Percentiles rank a stretch among this genome's conserved stretches.
Conservation (phyloP, 1,284 basidiomycete species). For the Heliocybe sulcata region DNA sequence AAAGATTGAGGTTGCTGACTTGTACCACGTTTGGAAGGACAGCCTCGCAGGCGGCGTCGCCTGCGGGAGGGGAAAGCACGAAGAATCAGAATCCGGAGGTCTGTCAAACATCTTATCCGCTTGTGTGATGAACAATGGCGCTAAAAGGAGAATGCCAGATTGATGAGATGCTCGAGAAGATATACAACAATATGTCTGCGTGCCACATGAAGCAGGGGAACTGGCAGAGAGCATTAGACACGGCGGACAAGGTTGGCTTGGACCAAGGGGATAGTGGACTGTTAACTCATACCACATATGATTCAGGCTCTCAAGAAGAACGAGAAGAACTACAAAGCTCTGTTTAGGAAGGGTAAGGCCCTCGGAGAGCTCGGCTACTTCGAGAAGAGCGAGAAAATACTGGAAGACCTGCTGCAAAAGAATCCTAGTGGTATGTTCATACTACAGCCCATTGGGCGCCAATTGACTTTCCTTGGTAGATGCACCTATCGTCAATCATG, state of each 20-base stretch:
- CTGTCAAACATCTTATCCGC: slow-evolving; percentile 10
- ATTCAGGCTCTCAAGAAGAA: slow-evolving; percentile 64
- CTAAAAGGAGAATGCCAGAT: slow-evolving; percentile 33
- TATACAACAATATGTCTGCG: slow-evolving; percentile 76
- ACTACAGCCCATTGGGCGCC: background rate
- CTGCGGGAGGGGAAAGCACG: background rate
- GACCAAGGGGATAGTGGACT: background rate
- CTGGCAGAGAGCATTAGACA: slow-evolving; percentile 68
- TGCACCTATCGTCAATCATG: slow-evolving; percentile 46
- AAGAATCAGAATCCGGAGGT: slow-evolving; percentile 16
- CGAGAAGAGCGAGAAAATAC: slow-evolving; percentile 59
- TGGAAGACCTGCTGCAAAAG: slow-evolving; percentile 56
- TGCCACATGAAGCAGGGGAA: slow-evolving; percentile 72
- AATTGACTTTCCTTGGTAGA: slow-evolving; percentile 30
- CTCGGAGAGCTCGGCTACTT: slow-evolving; percentile 66
- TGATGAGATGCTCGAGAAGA: slow-evolving; percentile 69
- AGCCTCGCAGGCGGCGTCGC: background rate
- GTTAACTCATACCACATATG: background rate
- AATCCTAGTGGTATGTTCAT: slow-evolving; percentile 43
- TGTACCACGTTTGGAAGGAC: background rate
- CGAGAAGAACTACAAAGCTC: slow-evolving; percentile 65
- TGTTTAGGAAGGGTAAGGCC: slow-evolving; percentile 76
- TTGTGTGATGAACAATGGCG: slow-evolving; percentile 12
- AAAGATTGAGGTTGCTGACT: background rate
- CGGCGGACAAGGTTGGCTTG: slow-evolving; percentile 57